Conservation (phyloP, 495 filamentous ascomycete genomes). For the Letharia columbiana region DNA sequence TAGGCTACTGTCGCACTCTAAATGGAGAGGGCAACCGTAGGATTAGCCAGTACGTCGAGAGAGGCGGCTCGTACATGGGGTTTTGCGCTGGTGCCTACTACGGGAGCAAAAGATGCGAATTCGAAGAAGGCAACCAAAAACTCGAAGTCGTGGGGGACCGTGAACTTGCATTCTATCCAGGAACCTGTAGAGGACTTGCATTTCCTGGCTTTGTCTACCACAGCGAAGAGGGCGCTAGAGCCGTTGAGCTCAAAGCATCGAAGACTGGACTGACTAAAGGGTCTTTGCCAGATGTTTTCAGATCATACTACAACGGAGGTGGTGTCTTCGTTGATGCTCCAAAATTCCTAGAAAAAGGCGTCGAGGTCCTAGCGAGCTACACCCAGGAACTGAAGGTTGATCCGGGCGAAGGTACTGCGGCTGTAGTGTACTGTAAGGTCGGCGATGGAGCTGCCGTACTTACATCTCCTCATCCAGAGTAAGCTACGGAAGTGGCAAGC, state of each 20-base stretch:
- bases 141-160: slow-evolving; percentile 81
- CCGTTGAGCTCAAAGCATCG: slow-evolving; percentile 56
- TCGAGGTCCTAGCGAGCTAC: slow-evolving; percentile 80
- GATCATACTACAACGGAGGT: slow-evolving; percentile 88
- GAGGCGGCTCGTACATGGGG: slow-evolving; percentile 80
- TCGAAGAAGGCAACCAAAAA: slow-evolving; percentile 72
- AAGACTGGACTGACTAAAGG: slow-evolving; percentile 49
- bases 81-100: slow-evolving; percentile 97
- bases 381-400: slow-evolving; percentile 68
- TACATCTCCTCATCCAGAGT: slow-evolving; percentile 93
- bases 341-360: slow-evolving; percentile 48
- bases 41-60: slow-evolving; percentile 74
- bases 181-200: slow-evolving; percentile 74
- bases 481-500: slow-evolving; percentile 30
- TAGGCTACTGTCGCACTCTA: slow-evolving; percentile 80
- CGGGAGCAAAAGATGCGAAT: slow-evolving; percentile 71
- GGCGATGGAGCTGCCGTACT: slow-evolving; percentile 75
- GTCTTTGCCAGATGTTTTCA: slow-evolving; percentile 54
- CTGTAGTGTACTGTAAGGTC: slow-evolving; percentile 79
- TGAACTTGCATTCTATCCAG: slow-evolving; percentile 83
- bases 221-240: slow-evolving; percentile 77
- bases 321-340: slow-evolving; percentile 85
- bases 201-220: slow-evolving; percentile 88
- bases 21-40: slow-evolving; percentile 80
- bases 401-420: slow-evolving; percentile 59